These are phyloP conservation scores for Rhytidiadelphus loreus DNA, from an alignment of 225 moss, liverwort and hornwort genomes.

Conservation along the genomic window DNA sequence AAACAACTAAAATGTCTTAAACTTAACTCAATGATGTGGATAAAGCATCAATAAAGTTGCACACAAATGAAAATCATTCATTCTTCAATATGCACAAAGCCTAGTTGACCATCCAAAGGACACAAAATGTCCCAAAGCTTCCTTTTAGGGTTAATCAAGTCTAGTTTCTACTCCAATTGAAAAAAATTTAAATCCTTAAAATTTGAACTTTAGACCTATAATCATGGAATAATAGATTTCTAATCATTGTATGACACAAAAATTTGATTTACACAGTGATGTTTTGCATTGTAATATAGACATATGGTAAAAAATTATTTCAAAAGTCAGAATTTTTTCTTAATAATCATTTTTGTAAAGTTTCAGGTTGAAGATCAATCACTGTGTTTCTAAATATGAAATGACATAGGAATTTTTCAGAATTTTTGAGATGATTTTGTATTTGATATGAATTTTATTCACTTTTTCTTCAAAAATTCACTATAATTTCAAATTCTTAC, in stretches of 20 bases:
- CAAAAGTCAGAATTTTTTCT: too few relatives aligned
- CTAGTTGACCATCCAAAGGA: background rate
- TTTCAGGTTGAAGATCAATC: too few relatives aligned
- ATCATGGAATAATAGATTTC: fast-evolving
- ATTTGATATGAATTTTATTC: background rate
- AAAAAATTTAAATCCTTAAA: too few relatives aligned
- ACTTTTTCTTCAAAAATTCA: background rate
- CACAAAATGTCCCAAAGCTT: background rate
- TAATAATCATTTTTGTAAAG: too few relatives aligned
- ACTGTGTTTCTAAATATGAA: too few relatives aligned
- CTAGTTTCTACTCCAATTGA: too few relatives aligned
- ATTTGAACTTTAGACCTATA: too few relatives aligned
- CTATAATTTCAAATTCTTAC: background rate
- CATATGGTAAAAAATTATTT: background rate
- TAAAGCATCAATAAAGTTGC: background rate
- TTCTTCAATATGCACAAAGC: background rate
- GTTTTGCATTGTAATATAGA: background rate
- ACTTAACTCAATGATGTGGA: background rate
- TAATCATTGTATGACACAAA: fast-evolving
- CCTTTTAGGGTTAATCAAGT: background rate
- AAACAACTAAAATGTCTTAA: background rate
- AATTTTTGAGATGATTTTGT: too few relatives aligned
- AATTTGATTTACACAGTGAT: background rate
- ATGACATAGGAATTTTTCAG: too few relatives aligned
- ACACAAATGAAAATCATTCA: background rate